A percentile compares a stretch with the other conserved stretches of the same genome.
Conservation (phyloP, 768 basidiomycete genomes). For the Mycena venus region DNA sequence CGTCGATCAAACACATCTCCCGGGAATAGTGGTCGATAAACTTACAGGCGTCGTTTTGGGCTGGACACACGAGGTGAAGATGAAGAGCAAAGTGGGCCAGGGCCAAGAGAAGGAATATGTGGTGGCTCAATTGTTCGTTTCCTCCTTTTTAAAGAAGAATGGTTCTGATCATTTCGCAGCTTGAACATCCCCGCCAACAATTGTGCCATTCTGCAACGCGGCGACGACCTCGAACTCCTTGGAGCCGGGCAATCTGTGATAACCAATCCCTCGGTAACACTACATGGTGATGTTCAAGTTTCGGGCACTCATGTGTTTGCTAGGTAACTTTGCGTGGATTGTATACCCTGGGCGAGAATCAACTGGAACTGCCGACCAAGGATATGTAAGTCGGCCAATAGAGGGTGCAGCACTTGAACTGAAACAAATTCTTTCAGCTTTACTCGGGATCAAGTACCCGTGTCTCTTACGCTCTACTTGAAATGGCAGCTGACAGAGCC, state of each 20-base stretch:
- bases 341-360: conserved; percentile 87
- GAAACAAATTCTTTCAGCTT: conserved; percentile 60
- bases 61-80: conserved; percentile 80
- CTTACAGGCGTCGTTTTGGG: conserved; percentile 77
- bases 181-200: conserved; percentile 89
- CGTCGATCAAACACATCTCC: conserved; percentile 87
- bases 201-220: conserved; percentile 87
- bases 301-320: too few species aligned
- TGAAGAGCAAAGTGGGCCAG: conserved; percentile 69
- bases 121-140: conserved; percentile 79
- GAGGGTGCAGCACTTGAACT: neutral
- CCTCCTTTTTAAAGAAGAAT: neutral
- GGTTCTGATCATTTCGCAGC: conserved; percentile 49
- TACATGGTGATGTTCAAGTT: too few species aligned
- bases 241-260: conserved; percentile 89
- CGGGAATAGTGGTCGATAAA: conserved; percentile 68
- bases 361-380: conserved; percentile 89
- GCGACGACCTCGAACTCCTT: conserved; percentile 83
- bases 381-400: conserved; percentile 70
- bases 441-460: conserved; percentile 90
- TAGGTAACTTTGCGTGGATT: conserved; percentile 78
- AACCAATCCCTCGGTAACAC: conserved; percentile 76
- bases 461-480: conserved; percentile 85
- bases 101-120: conserved; percentile 72
- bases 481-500: conserved; percentile 76